These are phyloP conservation scores for Coniella lustricola DNA, from an alignment of 2,329 filamentous ascomycete genomes.

Conservation along the genomic window DNA sequence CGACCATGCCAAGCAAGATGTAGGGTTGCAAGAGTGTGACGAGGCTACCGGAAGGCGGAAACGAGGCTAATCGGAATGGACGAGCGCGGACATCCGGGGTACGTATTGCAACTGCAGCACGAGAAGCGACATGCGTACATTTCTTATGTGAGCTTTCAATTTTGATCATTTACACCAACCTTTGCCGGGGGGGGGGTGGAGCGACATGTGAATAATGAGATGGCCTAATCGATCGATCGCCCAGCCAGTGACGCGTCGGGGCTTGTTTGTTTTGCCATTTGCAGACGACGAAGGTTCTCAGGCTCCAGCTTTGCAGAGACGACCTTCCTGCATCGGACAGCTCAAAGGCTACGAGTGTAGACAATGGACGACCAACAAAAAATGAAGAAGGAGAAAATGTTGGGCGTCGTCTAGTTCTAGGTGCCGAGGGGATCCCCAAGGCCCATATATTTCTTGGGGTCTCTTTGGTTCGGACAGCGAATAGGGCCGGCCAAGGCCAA, in stretches of 20 bases:
- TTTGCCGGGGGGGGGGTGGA: too few species aligned
- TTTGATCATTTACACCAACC: too few species aligned
- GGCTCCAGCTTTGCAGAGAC: neutral
- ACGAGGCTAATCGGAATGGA: neutral
- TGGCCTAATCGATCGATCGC: too few species aligned
- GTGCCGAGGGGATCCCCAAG: neutral
- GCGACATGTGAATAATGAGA: too few species aligned
- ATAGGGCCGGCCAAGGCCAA: neutral
- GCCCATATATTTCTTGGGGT: neutral
- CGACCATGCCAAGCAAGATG: neutral
- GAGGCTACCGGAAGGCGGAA: neutral
- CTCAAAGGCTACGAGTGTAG: neutral
- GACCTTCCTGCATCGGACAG: neutral
- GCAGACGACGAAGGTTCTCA: neutral
- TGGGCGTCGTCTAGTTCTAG: constrained; percentile 7
- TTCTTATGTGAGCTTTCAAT: too few species aligned
- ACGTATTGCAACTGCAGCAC: too few species aligned
- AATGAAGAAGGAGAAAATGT: neutral
- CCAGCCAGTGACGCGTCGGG: too few species aligned
- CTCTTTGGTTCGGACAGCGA: neutral
- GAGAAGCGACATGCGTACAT: too few species aligned
- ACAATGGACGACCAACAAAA: neutral
- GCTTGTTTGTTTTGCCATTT: too few species aligned
- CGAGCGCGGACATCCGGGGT: too few species aligned
- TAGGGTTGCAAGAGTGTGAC: neutral